Conservation (phyloP, 768 basidiomycete species). For the Lentinus brumalis region DNA sequence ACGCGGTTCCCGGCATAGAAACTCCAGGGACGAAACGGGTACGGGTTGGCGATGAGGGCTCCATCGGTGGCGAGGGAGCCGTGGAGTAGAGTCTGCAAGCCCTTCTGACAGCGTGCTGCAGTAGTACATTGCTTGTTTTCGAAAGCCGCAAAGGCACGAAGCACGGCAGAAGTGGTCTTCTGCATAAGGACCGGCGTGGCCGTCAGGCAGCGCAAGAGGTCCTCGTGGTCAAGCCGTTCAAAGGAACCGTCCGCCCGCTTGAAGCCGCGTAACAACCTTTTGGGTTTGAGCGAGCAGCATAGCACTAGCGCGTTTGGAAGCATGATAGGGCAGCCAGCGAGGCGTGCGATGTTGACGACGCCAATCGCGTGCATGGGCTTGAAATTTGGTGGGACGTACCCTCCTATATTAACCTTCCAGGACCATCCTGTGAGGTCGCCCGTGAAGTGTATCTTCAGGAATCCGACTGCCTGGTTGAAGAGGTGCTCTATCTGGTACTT, state of each 20-base stretch:
- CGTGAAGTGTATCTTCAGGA: background rate
- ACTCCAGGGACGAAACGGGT: too few relatives aligned
- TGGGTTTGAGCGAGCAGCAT: background rate
- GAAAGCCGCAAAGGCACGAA: too few relatives aligned
- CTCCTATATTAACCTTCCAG: background rate
- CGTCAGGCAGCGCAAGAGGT: background rate
- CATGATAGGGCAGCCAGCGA: background rate
- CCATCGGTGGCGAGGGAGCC: too few relatives aligned
- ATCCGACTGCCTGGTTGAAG: background rate
- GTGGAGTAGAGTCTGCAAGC: too few relatives aligned
- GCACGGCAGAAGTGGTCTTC: too few relatives aligned
- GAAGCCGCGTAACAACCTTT: background rate
- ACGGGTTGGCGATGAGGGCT: too few relatives aligned
- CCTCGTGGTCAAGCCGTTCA: background rate
- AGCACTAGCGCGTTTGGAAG: background rate
- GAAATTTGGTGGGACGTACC: background rate
- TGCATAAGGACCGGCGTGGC: background rate
- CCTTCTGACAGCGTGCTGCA: too few relatives aligned
- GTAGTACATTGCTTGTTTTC: too few relatives aligned
- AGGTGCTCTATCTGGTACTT: background rate
- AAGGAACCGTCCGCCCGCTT: background rate
- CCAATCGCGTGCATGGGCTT: background rate
- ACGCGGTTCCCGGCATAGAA: too few relatives aligned
- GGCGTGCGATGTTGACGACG: background rate
- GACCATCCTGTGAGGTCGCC: background rate